These are phyloP conservation scores for Ampelocalamus luodianensis DNA, from an alignment of 176 grass and related monocot genomes.

Conservation along the genomic window DNA sequence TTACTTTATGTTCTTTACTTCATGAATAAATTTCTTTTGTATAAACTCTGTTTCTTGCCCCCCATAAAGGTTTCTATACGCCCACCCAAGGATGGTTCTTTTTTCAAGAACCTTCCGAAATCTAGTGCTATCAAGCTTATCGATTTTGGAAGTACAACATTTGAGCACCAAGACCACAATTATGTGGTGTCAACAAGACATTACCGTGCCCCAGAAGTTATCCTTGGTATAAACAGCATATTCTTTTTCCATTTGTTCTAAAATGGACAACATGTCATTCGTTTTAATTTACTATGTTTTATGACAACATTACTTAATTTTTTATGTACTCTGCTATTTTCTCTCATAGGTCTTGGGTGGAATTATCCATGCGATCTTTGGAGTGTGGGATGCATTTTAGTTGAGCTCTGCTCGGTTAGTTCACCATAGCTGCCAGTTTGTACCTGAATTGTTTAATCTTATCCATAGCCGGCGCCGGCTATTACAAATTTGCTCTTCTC, in stretches of 20 bases:
- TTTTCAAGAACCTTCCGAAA: constrained; percentile 92
- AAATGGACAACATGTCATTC: constrained; percentile 8
- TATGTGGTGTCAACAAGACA: constrained; percentile 93
- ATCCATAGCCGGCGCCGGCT: constrained; percentile 15
- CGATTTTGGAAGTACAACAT: constrained; percentile 96
- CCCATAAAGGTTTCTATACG: constrained; percentile 63
- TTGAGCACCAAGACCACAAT: constrained; percentile 91
- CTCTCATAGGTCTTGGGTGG: constrained; percentile 84
- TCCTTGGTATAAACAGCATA: constrained; percentile 73
- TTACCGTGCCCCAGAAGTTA: constrained; percentile 98
- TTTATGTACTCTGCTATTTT: constrained; percentile 38
- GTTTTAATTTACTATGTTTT: constrained; percentile 19
- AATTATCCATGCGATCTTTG: constrained; percentile 96
- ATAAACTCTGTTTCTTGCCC: constrained; percentile 35
- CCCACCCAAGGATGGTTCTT: constrained; percentile 73
- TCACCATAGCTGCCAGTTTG: constrained; percentile 17
- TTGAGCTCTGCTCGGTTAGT: constrained; percentile 96
- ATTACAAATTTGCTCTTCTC: constrained; percentile 19
- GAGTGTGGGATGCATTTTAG: constrained; percentile 96
- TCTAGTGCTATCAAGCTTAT: constrained; percentile 95
- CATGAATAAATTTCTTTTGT: constrained; percentile 26
- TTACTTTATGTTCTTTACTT: constrained; percentile 24
- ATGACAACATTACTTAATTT: neutral
- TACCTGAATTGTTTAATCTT: constrained; percentile 14
- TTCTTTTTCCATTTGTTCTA: neutral